Evolutionary conservation across 108 stramenopile genomes (phyloP), one percentile per base, ranked within the genome.

Genomic region (Bacterosira constricta): DNA sequence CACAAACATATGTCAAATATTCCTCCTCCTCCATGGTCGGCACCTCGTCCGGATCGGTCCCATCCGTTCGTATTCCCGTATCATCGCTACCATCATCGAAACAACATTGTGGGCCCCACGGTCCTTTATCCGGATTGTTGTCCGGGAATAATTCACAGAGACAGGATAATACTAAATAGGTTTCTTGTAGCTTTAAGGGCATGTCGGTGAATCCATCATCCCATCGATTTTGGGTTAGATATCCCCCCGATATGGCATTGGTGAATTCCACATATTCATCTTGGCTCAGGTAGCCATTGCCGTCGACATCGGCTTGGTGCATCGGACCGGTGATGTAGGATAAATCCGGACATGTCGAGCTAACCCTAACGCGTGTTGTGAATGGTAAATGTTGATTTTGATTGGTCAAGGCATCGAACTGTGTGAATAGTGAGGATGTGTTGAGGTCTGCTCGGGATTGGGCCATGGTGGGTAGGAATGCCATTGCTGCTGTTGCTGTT

Each of bases 1-100:
- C 77, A 26, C 77, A 77, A 38, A 77, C 69, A 65, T 77, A 70
- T 1, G 46, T 65, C 21, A 70, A 59, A 34, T 77, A 77, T 36
- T 60, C 35, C 9, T 13, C 30, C 18, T 77, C 38, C 0, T 38
- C 46, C 63, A 31, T 45, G 13, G 38, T 55, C 36, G 66, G 66
- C 10, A 1, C 59, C 21, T 63, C 62, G 17, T 42, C 54, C 10
- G 71, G 71, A 23, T 52, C 71, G n/a, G 66, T 37, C 5, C 68
- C 76, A 36, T 49, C 44, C 46, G 68, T 69, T 10, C 62, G 61
- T n/a, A 77, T 77, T 3, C 76, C 76, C 29, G 46, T 69, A 23
- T 44, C 46, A 34, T 39, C 68, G 21, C 17, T 42, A 25, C 35
- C 38, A 29, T 18, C 56, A 18, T 12, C 42, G 3, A 44, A 53